Evolutionary conservation across 169 alveolate species (phyloP).

Genomic region (Plasmodium cynomolgi): DNA sequence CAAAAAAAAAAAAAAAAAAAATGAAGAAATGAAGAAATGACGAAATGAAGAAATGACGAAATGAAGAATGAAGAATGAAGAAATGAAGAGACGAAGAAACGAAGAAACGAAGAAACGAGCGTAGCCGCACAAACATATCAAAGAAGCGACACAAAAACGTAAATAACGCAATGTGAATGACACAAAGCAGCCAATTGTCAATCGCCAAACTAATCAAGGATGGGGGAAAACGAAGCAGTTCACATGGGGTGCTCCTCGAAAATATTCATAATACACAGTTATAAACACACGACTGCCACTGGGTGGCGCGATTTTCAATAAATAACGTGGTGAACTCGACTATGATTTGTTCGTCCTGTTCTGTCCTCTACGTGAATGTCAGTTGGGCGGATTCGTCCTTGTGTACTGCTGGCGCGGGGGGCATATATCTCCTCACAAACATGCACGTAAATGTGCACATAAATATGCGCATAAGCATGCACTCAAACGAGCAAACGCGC

Average conservation of each 20-base stretch:
- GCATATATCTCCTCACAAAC: background rate
- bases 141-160: background rate
- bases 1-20: background rate
- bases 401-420: background rate
- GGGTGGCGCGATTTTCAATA: background rate
- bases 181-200: background rate
- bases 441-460: background rate
- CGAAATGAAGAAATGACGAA: background rate
- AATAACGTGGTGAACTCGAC: background rate
- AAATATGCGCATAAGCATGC: background rate
- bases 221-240: background rate
- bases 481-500: background rate
- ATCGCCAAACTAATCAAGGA: background rate
- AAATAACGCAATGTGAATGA: background rate
- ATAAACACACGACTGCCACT: background rate
- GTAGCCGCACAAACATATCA: background rate
- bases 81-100: background rate
- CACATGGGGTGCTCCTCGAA: background rate
- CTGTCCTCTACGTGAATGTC: background rate
- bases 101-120: background rate
- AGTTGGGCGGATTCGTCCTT: background rate
- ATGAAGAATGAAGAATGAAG: too few species aligned
- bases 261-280: background rate
- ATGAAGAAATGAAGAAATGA: background rate
- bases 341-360: background rate